phyloP scores from a whole-genome alignment of 106 monocot genomes.

The Acanthochlamys bracteata region DNA sequence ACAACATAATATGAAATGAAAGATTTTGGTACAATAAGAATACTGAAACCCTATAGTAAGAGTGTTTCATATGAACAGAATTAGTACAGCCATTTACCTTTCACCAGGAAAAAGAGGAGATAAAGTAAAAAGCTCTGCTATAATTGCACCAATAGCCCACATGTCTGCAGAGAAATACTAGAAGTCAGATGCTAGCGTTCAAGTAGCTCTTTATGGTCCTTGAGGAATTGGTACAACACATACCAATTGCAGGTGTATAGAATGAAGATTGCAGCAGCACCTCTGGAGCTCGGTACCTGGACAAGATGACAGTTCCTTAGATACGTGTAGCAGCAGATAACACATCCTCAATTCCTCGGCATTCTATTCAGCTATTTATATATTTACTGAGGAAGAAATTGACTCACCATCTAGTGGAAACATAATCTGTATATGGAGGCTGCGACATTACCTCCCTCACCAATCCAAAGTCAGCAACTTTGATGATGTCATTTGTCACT shows the following conservation, averaged over 20 bases:
- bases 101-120: slow-evolving; percentile 88
- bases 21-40: background rate
- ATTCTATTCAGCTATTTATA: background rate
- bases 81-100: slow-evolving; percentile 31
- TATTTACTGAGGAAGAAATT: background rate
- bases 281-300: slow-evolving; percentile 95
- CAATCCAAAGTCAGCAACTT: slow-evolving; percentile 92
- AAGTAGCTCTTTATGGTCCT: too few species aligned
- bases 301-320: slow-evolving; percentile 6
- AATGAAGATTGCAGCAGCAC: slow-evolving; percentile 58
- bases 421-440: slow-evolving; percentile 96
- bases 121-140: slow-evolving; percentile 75
- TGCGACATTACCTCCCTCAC: slow-evolving; percentile 75
- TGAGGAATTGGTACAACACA: too few species aligned
- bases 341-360: background rate
- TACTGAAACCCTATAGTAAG: background rate
- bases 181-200: too few species aligned
- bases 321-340: background rate
- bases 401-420: slow-evolving; percentile 92
- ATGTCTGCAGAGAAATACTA: slow-evolving; percentile 43
- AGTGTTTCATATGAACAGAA: background rate
- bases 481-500: slow-evolving; percentile 53
- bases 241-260: slow-evolving; percentile 84
- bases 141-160: slow-evolving; percentile 92
- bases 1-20: background rate